Evolutionary conservation across 257 asterid genomes (phyloP).

Genomic region (Solanum pimpinellifolium): DNA sequence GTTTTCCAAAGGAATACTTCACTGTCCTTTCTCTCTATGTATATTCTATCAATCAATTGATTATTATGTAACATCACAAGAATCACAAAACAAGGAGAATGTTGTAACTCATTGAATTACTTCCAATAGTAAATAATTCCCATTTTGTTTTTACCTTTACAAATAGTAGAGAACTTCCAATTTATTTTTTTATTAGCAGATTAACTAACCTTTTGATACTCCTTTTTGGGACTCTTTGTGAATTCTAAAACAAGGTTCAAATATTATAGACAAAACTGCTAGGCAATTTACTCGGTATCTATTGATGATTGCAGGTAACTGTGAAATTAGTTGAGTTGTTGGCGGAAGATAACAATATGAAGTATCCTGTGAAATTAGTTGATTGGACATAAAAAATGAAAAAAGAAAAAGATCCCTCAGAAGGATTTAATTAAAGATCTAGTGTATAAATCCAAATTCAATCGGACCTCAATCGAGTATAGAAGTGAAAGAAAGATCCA

Average conservation of each 20-base stretch:
- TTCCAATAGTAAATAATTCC: neutral
- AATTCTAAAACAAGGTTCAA: too few species aligned
- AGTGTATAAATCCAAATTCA: too few species aligned
- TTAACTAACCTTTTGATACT: neutral
- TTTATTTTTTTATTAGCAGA: neutral
- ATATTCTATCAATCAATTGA: neutral
- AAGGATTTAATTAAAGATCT: too few species aligned
- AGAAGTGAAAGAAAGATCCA: too few species aligned
- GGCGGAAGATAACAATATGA: neutral
- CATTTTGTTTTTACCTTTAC: neutral
- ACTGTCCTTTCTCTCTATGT: neutral
- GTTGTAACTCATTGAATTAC: neutral
- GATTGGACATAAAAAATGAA: neutral
- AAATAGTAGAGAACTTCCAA: neutral
- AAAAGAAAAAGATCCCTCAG: too few species aligned
- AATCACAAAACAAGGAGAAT: neutral
- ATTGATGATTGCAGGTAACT: neutral
- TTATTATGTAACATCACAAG: neutral
- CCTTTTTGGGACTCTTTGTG: neutral
- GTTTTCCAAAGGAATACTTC: neutral
- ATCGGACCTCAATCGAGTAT: too few species aligned
- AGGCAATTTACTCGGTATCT: neutral
- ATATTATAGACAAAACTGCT: too few species aligned
- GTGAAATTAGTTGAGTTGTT: neutral
- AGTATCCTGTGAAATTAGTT: too few species aligned